A percentile compares a stretch with the other conserved stretches of the same genome.
These are phyloP conservation scores for Botryococcus braunii DNA, from an alignment of 163 green algal genomes.

Conservation along the genomic window DNA sequence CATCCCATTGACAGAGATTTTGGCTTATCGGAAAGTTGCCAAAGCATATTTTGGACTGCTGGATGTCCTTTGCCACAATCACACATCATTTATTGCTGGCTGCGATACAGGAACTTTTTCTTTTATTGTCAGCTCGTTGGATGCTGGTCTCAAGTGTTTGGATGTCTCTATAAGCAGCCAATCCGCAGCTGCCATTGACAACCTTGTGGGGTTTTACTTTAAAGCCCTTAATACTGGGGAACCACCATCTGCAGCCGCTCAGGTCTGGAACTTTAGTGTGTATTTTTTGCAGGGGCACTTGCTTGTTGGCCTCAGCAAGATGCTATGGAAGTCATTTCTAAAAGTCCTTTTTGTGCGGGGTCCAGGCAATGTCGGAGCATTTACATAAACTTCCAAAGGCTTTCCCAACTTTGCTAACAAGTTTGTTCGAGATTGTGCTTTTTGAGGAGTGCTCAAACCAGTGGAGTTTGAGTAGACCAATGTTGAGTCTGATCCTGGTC, in stretches of 20 bases:
- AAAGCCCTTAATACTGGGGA: constrained; percentile 39
- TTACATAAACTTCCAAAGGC: constrained; percentile 40
- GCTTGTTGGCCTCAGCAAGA: too few relatives aligned
- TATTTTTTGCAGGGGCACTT: not conserved
- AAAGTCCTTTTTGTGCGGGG: not conserved
- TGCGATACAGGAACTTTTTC: constrained; percentile 72
- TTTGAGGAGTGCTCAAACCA: constrained; percentile 98
- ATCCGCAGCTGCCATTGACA: constrained; percentile 84
- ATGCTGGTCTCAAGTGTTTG: constrained; percentile 81
- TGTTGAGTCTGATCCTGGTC: constrained; percentile 94
- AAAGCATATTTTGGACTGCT: constrained; percentile 89
- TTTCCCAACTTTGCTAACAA: constrained; percentile 51
- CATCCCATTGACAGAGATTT: constrained; percentile 66
- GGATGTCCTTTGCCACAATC: constrained; percentile 82
- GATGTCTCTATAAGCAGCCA: constrained; percentile 72
- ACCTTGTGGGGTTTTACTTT: constrained; percentile 91
- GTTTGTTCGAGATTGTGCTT: constrained; percentile 95
- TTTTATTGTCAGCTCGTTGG: constrained; percentile 72
- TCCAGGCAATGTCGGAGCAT: constrained; percentile 58
- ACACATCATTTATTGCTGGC: constrained; percentile 57
- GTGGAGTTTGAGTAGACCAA: constrained; percentile 89
- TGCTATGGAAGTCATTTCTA: too few relatives aligned
- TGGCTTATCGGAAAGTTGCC: constrained; percentile 77
- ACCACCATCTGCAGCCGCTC: constrained; percentile 22
- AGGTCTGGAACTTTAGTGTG: constrained; percentile 11